Evolutionary conservation across 805 yeast species (phyloP).

Genomic region (Cyberlindnera maclurae): DNA sequence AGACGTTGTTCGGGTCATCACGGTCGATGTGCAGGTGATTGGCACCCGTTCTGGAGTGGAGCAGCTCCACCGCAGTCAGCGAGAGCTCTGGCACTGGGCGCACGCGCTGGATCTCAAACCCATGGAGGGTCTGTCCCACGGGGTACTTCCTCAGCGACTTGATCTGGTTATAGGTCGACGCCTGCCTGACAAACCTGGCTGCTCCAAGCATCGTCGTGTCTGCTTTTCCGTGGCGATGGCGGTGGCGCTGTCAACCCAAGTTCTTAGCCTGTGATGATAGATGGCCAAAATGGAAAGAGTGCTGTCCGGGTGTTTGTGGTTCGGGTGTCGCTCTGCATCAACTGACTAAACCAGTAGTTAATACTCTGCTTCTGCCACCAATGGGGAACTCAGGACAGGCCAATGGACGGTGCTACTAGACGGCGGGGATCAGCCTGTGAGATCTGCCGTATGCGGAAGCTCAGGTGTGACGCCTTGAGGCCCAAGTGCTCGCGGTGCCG

Average conservation of each 20-base stretch:
- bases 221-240: neutral
- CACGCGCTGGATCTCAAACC: constrained; percentile 59
- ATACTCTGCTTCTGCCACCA: no score
- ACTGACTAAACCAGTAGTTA: no score
- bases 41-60: constrained; percentile 65
- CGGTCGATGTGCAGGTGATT: constrained; percentile 81
- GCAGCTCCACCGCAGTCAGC: constrained; percentile 66
- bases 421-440: constrained; percentile 38
- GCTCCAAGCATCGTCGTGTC: constrained; percentile 1
- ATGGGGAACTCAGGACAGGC: no score
- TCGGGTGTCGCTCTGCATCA: no score
- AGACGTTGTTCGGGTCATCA: constrained; percentile 79
- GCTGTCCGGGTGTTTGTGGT: no score
- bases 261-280: no score
- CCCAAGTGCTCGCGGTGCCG: constrained; percentile 77
- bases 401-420: constrained; percentile 12
- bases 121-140: constrained; percentile 54
- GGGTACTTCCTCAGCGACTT: constrained; percentile 47
- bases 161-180: constrained; percentile 26
- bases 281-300: no score
- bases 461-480: constrained; percentile 73
- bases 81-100: constrained; percentile 76
- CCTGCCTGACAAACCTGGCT: constrained; percentile 7
- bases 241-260: no score
- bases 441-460: constrained; percentile 57